Base-by-base conservation (phyloP, 345 rosid genomes). In the Aurinia saxatilis region DNA sequence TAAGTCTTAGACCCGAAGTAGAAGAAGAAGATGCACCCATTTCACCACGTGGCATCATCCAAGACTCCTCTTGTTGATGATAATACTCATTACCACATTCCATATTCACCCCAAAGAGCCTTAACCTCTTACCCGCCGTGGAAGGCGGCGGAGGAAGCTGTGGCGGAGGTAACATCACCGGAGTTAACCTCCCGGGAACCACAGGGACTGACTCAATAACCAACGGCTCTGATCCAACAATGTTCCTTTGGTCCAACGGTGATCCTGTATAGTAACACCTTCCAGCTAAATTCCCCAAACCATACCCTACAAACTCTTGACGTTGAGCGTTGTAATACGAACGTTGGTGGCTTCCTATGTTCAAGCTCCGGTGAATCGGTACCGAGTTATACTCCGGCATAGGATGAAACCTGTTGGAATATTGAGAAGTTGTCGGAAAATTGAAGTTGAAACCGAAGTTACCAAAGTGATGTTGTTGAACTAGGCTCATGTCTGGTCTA, bases 51-150 rank as follows among this genome's bases (percentile, higher is more conserved):
- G 54, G 55, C 40, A 71, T 0, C 17, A 57, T 1, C 60, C 65
- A 57, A 41, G 75, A 57, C 44, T 65, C 66, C 10, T 58, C 41
- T 44, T 57, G 70, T 49, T 71, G 56, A 25, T 50, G 36, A 60
- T 57, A 49, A 14, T 66, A 40, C 15, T 66, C 50, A 25, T 18
- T 66, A 66, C 68, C 59, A 73, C 90, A 88, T 38, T 88, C 98
- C 96, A 91, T 84, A 83, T 91, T 86, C 34, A 91, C 98, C 13
- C 98, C 98, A 38, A 91, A 91, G 59, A 91, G 81, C 71, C 98
- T 82, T 40, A 91, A 61, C 57, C 89, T 82, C 81, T 89, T 89
- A 2, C 80, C 88, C 2, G 84, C 77, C 15, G 88, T 85, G 34
- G 53, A 27, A 18, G 71, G 51, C 15, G 64, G 70, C 23, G 65